These are phyloP conservation scores for Emericellopsis cladophorae DNA, from an alignment of 2,329 filamentous ascomycete species.

Conservation along the genomic window DNA sequence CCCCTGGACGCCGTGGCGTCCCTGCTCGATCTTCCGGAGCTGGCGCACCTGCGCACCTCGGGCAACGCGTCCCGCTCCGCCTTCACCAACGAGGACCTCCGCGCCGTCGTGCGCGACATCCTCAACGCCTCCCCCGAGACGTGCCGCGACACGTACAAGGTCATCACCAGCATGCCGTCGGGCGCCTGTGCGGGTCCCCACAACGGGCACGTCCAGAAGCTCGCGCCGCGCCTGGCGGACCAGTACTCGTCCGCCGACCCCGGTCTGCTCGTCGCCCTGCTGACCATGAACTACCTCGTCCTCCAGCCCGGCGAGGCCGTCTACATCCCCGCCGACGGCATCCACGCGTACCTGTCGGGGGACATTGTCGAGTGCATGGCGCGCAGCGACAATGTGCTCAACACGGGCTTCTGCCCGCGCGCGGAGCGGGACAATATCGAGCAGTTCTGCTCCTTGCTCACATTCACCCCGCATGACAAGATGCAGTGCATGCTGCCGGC, in stretches of 20 bases:
- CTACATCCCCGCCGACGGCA: conserved; percentile 60
- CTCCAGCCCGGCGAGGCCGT: conserved; percentile 54
- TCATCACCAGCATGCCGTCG: conserved; percentile 20
- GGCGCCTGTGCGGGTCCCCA: conserved; percentile 28
- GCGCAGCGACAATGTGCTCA: conserved; percentile 61
- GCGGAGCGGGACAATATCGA: conserved; percentile 52
- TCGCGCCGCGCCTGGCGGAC: conserved; percentile 49
- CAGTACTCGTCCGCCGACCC: conserved; percentile 55
- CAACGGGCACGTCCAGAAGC: conserved; percentile 46
- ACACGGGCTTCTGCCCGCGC: conserved; percentile 59
- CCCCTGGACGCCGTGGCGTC: conserved; percentile 45
- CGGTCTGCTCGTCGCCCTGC: conserved; percentile 53
- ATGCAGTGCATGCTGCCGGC: conserved; percentile 42
- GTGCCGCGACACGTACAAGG: conserved; percentile 9
- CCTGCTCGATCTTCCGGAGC: conserved; percentile 36
- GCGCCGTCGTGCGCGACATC: conserved; percentile 38
- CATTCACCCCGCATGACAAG: conserved; percentile 47
- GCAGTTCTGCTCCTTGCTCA: conserved; percentile 48
- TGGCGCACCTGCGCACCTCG: conserved; percentile 9
- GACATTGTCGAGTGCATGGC: conserved; percentile 75
- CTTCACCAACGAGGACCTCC: conserved; percentile 34
- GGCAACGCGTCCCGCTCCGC: conserved; percentile 14
- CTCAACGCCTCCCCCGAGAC: conserved; percentile 34
- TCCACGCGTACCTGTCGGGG: conserved; percentile 61
- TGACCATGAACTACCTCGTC: conserved; percentile 63